Evolutionary conservation across 2,329 filamentous ascomycete species (phyloP).

Genomic region (Waltergamsia citrina): DNA sequence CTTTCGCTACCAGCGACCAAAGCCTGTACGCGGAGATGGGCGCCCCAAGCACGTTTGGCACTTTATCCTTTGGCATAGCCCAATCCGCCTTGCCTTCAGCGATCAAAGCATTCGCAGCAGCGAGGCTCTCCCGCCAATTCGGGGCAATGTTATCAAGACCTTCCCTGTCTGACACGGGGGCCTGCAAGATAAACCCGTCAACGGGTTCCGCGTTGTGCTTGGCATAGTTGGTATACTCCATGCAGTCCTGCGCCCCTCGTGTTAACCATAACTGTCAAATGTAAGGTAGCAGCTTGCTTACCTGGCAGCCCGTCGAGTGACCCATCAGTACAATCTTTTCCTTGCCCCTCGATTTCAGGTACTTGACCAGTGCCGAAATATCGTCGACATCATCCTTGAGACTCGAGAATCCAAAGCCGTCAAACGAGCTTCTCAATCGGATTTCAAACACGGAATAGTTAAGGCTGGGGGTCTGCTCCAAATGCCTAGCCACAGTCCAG

Average conservation of each 20-base stretch:
- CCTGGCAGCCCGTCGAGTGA: slow-evolving; percentile 50
- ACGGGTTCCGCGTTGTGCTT: slow-evolving; percentile 41
- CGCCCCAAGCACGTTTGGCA: slow-evolving; percentile 28
- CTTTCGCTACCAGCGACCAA: slow-evolving; percentile 36
- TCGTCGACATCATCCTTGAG: slow-evolving; percentile 44
- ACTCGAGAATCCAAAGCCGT: slow-evolving; percentile 39
- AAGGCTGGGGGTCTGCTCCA: slow-evolving; percentile 26
- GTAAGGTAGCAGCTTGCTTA: slow-evolving; percentile 24
- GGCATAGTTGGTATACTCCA: slow-evolving; percentile 39
- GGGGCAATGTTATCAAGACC: slow-evolving; percentile 37
- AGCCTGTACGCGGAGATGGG: slow-evolving; percentile 45
- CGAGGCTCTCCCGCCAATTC: slow-evolving; percentile 33
- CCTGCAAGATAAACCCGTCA: slow-evolving; percentile 73
- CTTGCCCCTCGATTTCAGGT: slow-evolving; percentile 40
- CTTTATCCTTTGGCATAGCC: slow-evolving; percentile 37
- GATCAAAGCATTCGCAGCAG: slow-evolving; percentile 44
- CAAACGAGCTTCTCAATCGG: slow-evolving; percentile 44
- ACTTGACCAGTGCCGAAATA: slow-evolving; percentile 40
- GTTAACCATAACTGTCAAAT: background rate
- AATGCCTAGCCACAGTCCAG: slow-evolving; percentile 31
- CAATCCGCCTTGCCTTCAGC: slow-evolving; percentile 42
- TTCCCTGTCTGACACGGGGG: slow-evolving; percentile 70
- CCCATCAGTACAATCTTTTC: slow-evolving; percentile 46
- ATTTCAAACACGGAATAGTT: slow-evolving; percentile 47
- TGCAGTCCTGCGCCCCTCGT: slow-evolving; percentile 34